Evolutionary conservation across 352 stramenopile genomes (phyloP), one percentile per base, ranked within the genome.

Genomic region (Phytopythium montanum): DNA sequence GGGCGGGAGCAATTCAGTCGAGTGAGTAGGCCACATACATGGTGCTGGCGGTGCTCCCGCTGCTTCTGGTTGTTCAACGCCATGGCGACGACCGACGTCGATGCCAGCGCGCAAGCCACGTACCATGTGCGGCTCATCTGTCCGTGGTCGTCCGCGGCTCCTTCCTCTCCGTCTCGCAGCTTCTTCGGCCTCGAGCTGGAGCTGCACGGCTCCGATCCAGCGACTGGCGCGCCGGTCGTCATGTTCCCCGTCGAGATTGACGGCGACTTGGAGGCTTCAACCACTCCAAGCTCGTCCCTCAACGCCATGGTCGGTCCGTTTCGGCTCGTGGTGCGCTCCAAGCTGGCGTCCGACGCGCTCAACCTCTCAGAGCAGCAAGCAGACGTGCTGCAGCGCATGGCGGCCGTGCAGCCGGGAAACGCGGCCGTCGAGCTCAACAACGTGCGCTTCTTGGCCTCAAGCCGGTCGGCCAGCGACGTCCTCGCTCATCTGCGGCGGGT

Each of bases 131-230:
- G 75, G 25, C 53, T 79, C 31, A 68, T 74, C 29, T 68, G 73
- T 26, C 29, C 34, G 14, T 81, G 75, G 75, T 25, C 61, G 13
- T 55, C 65, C 5, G 49, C 45, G 26, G 51, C 50, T 2, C 60
- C 50, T 7, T 76, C 74, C 6, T 28, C 45, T 21, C 23, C 45
- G 25, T 18, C 45, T 7, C 25, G 3, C 16, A 52, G 45, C 45
- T 84, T 81, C 51, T 81, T 76, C 44, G 75, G 75, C 4, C 51
- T 84, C 23, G 56, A 79, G 42, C 70, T 84, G 0, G 75, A 84
- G 56, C 69, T 84, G 34, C 59, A 59, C 34, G 72, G 75, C 5
- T 44, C 59, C 16, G 19, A 42, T 12, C 19, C 21, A 9, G 18
- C 51, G 13, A 41, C 14, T 34, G n/a, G 23, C 16, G 16, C 31